A percentile compares a stretch with the other conserved stretches of the same genome.
Evolutionary conservation across 2,329 filamentous ascomycete species (phyloP).

Genomic region (Fusarium sp.): DNA sequence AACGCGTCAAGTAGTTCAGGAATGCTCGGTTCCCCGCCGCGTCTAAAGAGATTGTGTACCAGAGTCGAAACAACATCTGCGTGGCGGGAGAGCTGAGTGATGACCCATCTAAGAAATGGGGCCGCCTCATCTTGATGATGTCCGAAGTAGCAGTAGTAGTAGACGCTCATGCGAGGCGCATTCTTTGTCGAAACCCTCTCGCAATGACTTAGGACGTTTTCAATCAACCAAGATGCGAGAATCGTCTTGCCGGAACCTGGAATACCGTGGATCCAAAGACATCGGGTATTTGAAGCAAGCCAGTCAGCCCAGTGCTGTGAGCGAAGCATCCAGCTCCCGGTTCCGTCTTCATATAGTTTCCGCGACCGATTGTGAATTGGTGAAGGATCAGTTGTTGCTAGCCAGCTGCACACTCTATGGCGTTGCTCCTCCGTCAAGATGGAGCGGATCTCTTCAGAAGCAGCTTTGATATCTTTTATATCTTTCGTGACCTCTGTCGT

Average conservation of each 20-base stretch:
- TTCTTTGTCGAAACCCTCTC: rapidly evolving
- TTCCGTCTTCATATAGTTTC: not conserved
- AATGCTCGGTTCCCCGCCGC: not conserved
- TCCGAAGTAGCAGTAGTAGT: not conserved
- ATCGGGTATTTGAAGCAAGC: rapidly evolving
- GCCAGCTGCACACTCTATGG: not conserved
- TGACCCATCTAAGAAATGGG: not conserved
- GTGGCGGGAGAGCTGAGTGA: not conserved
- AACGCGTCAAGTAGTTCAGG: rapidly evolving
- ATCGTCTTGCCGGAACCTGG: not conserved
- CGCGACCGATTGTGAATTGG: not conserved
- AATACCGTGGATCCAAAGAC: not conserved
- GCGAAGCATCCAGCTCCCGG: not conserved
- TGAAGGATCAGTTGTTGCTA: not conserved
- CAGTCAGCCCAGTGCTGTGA: not conserved
- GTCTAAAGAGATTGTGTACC: rapidly evolving
- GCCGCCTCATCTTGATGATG: not conserved
- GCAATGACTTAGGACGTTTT: rapidly evolving
- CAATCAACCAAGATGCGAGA: rapidly evolving
- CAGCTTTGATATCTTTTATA: not conserved
- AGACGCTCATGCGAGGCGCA: rapidly evolving
- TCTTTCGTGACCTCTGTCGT: not conserved
- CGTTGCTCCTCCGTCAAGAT: not conserved
- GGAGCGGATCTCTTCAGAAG: not conserved
- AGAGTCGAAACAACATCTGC: rapidly evolving